These are phyloP conservation scores for Skeletonema grethae DNA, from an alignment of 108 stramenopile genomes.

Conservation along the genomic window DNA sequence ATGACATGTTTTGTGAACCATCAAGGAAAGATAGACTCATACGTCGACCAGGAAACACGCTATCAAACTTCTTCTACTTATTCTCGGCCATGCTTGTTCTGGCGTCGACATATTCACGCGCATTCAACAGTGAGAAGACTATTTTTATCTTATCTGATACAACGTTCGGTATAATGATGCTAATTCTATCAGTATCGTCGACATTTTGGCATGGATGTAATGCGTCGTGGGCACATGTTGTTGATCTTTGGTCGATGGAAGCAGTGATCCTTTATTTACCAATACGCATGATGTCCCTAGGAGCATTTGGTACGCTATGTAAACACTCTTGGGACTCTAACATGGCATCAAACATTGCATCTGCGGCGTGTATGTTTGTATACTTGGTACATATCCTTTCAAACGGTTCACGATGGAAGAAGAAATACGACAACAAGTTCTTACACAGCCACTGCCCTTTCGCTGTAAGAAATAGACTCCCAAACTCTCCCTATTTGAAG, in stretches of 20 bases:
- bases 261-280: conserved; percentile 31
- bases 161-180: conserved; percentile 36
- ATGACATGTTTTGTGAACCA: conserved; percentile 51
- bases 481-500: conserved; percentile 3
- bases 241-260: conserved; percentile 54
- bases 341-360: conserved; percentile 16
- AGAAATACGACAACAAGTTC: conserved; percentile 15
- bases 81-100: conserved; percentile 27
- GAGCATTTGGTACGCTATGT: background rate
- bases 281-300: conserved; percentile 16
- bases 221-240: conserved; percentile 28
- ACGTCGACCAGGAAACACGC: conserved; percentile 46
- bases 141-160: conserved; percentile 29
- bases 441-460: conserved; percentile 23
- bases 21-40: conserved; percentile 19
- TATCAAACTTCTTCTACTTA: conserved; percentile 41
- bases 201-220: conserved; percentile 48
- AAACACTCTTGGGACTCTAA: conserved; percentile 2
- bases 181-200: conserved; percentile 35
- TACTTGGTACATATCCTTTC: conserved; percentile 13
- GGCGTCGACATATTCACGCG: conserved; percentile 8
- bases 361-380: conserved; percentile 5
- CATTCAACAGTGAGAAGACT: background rate
- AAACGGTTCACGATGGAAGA: conserved; percentile 14
- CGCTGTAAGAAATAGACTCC: conserved; percentile 28